Evolutionary conservation across 2,329 filamentous ascomycete species (phyloP).

Genomic region (Trichophyton rubrum): DNA sequence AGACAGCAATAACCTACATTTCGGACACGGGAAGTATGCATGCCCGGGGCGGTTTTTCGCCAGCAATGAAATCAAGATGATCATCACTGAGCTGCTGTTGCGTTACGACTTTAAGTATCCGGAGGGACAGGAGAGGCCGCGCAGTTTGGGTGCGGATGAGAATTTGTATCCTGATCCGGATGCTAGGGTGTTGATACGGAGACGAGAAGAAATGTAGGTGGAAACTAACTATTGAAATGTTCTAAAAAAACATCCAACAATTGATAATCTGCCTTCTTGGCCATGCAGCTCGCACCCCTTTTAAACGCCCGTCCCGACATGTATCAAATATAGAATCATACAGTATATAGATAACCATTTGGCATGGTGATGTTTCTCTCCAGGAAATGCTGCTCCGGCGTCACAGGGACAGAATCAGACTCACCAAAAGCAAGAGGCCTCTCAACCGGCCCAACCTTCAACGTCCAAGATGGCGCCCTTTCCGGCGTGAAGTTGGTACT

Average conservation of each 20-base stretch:
- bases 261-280: too few relatives aligned
- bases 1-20: conserved; percentile 14
- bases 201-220: not conserved
- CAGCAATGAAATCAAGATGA: conserved; percentile 20
- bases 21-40: conserved; percentile 22
- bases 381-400: conserved; percentile 7
- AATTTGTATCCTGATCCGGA: conserved; percentile 16
- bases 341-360: conserved; percentile 9
- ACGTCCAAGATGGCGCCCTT: too few relatives aligned
- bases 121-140: conserved; percentile 12
- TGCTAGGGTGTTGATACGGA: conserved; percentile 12
- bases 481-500: conserved; percentile 7
- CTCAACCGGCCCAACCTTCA: conserved; percentile 4
- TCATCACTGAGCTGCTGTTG: conserved; percentile 18
- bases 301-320: too few relatives aligned
- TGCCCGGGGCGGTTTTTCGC: conserved; percentile 27
- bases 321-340: not conserved
- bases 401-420: conserved; percentile 1
- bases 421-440: conserved; percentile 7
- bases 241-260: too few relatives aligned
- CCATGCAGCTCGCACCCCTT: too few relatives aligned
- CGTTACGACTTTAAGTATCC: conserved; percentile 20
- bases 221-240: too few relatives aligned
- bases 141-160: conserved; percentile 16
- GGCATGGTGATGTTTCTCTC: conserved; percentile 8